These are phyloP conservation scores for Chalciporus piperatus DNA, from an alignment of 768 basidiomycete species.

Conservation along the genomic window DNA sequence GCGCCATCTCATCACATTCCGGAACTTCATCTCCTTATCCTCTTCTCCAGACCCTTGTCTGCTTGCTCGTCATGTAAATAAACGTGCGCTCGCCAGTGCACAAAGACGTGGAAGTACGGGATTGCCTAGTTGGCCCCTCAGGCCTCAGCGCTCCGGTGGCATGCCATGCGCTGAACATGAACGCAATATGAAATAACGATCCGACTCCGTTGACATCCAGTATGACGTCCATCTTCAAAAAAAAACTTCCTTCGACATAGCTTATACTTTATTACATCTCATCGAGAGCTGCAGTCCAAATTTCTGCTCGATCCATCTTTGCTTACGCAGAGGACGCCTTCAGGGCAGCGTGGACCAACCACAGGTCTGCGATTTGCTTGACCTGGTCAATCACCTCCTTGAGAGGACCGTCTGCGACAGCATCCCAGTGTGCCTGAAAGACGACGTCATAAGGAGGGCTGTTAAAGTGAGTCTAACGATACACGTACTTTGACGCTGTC, in stretches of 20 bases:
- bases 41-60: neutral
- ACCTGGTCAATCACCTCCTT: conserved; percentile 28
- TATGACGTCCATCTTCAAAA: neutral
- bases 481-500: conserved; percentile 31
- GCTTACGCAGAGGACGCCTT: conserved; percentile 9
- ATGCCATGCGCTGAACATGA: neutral
- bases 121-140: neutral
- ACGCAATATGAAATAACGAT: neutral
- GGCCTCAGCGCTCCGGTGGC: too few species aligned
- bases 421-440: conserved; percentile 34
- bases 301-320: neutral
- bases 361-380: conserved; percentile 26
- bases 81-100: neutral
- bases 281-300: neutral
- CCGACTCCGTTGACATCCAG: neutral
- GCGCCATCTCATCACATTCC: neutral
- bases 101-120: neutral
- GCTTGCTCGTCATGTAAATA: neutral
- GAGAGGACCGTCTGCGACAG: conserved; percentile 27
- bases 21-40: neutral
- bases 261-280: neutral
- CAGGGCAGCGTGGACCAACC: conserved; percentile 31
- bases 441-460: neutral
- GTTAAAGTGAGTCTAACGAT: neutral
- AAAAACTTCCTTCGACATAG: conserved; percentile 6